Percentiles rank a stretch among this genome's conserved stretches.
Evolutionary conservation across 2,329 filamentous ascomycete species (phyloP).

Genomic region (Diplodia mutila): DNA sequence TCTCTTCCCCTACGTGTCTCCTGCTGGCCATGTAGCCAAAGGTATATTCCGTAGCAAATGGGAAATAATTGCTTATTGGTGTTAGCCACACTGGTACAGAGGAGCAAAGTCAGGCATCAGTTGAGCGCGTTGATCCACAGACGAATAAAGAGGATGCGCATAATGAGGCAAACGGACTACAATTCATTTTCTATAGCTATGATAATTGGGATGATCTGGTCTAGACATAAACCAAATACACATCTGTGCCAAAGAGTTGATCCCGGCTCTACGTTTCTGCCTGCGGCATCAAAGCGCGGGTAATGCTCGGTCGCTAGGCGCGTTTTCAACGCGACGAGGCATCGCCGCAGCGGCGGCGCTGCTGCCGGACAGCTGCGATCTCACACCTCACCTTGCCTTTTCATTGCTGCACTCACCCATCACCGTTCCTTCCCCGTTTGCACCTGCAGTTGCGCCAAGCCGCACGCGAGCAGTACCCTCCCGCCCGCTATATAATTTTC

Average conservation of each 20-base stretch:
- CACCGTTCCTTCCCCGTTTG: slow-evolving; percentile 15
- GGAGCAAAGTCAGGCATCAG: too few species aligned
- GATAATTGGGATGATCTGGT: too few species aligned
- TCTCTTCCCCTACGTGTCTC: too few species aligned
- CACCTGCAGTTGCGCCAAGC: slow-evolving; percentile 6
- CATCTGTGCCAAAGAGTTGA: neutral
- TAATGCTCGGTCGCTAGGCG: slow-evolving; percentile 1
- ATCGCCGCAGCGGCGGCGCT: slow-evolving; percentile 7
- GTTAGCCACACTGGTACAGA: too few species aligned
- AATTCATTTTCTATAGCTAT: too few species aligned
- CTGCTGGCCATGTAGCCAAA: neutral
- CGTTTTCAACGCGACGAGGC: slow-evolving; percentile 23
- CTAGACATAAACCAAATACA: too few species aligned
- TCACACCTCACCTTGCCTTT: neutral
- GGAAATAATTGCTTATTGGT: too few species aligned
- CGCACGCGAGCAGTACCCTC: neutral
- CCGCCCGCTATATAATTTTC: slow-evolving; percentile 1
- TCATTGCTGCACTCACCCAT: slow-evolving; percentile 10
- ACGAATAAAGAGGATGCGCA: too few species aligned
- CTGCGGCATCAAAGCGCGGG: neutral
- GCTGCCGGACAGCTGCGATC: slow-evolving; percentile 7
- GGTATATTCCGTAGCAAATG: neutral
- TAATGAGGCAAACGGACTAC: too few species aligned
- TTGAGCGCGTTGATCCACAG: too few species aligned
- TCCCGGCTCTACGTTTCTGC: neutral